phyloP scores from a whole-genome alignment of 768 basidiomycete genomes.

The Vararia minispora region DNA sequence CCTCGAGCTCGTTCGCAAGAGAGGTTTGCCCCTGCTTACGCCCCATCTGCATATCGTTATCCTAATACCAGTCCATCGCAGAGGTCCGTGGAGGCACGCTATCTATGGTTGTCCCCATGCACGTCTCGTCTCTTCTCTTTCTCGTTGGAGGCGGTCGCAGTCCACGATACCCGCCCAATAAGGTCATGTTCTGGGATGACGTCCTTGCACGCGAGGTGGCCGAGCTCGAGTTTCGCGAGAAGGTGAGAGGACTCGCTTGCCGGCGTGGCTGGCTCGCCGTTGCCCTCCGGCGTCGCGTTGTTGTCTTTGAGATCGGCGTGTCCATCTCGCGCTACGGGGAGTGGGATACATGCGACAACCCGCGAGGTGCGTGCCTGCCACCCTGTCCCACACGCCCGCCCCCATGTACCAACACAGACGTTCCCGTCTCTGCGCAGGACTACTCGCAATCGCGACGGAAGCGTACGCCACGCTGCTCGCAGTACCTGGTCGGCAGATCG shows the following conservation, averaged over 20 bases:
- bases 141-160: conserved; percentile 82
- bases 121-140: conserved; percentile 74
- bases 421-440: conserved; percentile 32
- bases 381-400: neutral
- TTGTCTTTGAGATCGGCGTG: conserved; percentile 62
- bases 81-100: conserved; percentile 75
- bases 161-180: conserved; percentile 85
- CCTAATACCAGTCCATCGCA: conserved; percentile 23
- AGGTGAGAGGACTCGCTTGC: conserved; percentile 69
- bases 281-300: conserved; percentile 65
- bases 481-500: conserved; percentile 76
- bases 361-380: conserved; percentile 44
- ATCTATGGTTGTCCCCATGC: conserved; percentile 64
- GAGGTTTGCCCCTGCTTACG: conserved; percentile 62
- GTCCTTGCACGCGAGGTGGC: conserved; percentile 64
- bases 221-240: conserved; percentile 82
- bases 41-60: conserved; percentile 7
- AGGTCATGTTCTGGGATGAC: conserved; percentile 88
- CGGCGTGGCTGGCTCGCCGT: conserved; percentile 80
- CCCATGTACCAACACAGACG: neutral
- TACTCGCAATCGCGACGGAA: conserved; percentile 72
- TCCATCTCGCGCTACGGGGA: conserved; percentile 54
- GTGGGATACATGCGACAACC: conserved; percentile 86
- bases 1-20: conserved; percentile 67
- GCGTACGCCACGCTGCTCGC: conserved; percentile 72